A percentile compares a stretch with the other conserved stretches of the same genome.
Conservation (phyloP, 192 early-diverging fungal genomes). For the Entophlyctis helioformis region DNA sequence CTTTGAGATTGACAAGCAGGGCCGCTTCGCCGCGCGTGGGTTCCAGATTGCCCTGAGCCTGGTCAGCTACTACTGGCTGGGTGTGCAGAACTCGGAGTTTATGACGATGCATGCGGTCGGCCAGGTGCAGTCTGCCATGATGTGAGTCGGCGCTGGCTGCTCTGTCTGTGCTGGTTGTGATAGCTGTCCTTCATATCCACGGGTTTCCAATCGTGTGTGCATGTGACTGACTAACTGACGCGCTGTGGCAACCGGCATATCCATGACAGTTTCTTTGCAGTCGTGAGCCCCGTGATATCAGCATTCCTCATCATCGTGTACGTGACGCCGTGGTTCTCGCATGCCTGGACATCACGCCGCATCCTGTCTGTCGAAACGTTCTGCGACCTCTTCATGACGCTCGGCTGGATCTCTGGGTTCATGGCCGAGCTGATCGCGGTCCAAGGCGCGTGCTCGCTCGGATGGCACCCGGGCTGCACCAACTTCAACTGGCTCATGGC, state of each 20-base stretch:
- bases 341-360: slow-evolving; percentile 22
- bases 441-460: slow-evolving; percentile 1
- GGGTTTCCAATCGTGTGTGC: too few species aligned
- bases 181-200: too few species aligned
- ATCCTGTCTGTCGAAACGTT: slow-evolving; percentile 17
- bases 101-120: slow-evolving; percentile 2
- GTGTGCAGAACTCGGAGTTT: background rate
- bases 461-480: slow-evolving; percentile 3
- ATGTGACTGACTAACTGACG: too few species aligned
- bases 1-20: slow-evolving; percentile 24
- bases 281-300: slow-evolving; percentile 3
- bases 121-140: too few species aligned
- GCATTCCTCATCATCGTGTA: slow-evolving; percentile 5
- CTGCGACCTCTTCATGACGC: slow-evolving; percentile 8
- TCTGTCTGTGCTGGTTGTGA: too few species aligned
- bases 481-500: slow-evolving; percentile 19
- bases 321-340: slow-evolving; percentile 10
- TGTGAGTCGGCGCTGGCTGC: too few species aligned
- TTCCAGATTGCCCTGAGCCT: slow-evolving; percentile 20
- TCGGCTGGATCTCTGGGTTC: slow-evolving; percentile 14
- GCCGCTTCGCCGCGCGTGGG: slow-evolving; percentile 16
- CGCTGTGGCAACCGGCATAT: too few species aligned
- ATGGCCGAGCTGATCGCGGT: background rate
- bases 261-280: slow-evolving; percentile 7
- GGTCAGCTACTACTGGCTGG: slow-evolving; percentile 19